A percentile compares a stretch with the other conserved stretches of the same genome.
Conservation (phyloP, 202 grass and related monocot genomes). For the Zizania palustris region DNA sequence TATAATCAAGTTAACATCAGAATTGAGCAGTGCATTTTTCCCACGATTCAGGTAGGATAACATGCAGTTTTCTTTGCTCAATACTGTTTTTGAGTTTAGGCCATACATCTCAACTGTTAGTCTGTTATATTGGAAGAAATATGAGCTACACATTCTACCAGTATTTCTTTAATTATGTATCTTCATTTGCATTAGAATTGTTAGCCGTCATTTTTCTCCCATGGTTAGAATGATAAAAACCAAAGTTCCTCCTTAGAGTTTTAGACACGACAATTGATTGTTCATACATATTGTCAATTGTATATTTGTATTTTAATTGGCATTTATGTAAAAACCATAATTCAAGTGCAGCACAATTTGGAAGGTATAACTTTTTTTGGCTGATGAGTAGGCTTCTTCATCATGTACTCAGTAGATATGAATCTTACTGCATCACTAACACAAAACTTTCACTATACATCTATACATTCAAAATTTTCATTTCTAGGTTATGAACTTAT, state of each 20-base stretch:
- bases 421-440: conserved; percentile 12
- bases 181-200: conserved; percentile 17
- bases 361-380: conserved; percentile 3
- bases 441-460: conserved; percentile 14
- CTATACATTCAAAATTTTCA: conserved; percentile 8
- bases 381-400: background rate
- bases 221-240: conserved; percentile 28
- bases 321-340: conserved; percentile 26
- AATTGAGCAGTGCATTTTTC: conserved; percentile 84
- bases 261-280: conserved; percentile 14
- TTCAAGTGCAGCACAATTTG: conserved; percentile 4
- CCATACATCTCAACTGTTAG: conserved; percentile 6
- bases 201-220: background rate
- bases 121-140: conserved; percentile 1
- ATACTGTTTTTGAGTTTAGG: background rate
- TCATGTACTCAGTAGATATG: background rate
- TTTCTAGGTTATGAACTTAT: conserved; percentile 20
- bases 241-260: background rate
- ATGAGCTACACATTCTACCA: conserved; percentile 9
- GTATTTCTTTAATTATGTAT: background rate
- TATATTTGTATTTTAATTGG: background rate
- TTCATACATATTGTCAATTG: background rate
- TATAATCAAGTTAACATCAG: conserved; percentile 65
- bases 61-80: background rate
- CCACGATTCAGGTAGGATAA: conserved; percentile 76